phyloP scores from a whole-genome alignment of 495 filamentous ascomycete species.

The Neurospora sp. region DNA sequence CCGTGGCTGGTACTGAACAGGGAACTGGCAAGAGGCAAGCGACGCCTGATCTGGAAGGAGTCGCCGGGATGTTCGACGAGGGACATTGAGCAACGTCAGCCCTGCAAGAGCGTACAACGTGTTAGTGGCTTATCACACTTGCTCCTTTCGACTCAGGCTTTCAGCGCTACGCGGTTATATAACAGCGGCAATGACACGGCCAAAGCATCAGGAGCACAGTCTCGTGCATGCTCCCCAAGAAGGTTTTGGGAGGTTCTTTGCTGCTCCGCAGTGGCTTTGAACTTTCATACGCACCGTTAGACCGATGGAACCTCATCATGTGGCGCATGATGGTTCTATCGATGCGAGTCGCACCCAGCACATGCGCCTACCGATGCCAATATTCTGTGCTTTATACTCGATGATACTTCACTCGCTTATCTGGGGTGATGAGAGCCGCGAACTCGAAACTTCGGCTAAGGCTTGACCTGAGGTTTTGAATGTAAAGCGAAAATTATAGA shows the following conservation, averaged over 20 bases:
- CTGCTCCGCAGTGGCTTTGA: neutral
- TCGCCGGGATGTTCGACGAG: conserved; percentile 33
- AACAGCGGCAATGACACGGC: neutral
- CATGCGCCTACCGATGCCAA: neutral
- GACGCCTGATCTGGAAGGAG: conserved; percentile 32
- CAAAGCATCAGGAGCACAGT: neutral
- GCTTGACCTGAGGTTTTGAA: too few relatives aligned
- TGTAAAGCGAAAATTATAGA: neutral
- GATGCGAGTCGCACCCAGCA: neutral
- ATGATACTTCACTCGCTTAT: neutral
- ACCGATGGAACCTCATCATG: neutral
- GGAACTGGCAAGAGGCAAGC: conserved; percentile 9
- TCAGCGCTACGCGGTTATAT: neutral
- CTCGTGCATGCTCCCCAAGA: neutral
- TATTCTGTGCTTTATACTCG: neutral
- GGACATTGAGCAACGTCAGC: conserved; percentile 4
- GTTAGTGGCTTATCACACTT: neutral
- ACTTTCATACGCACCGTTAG: neutral
- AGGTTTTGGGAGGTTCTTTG: neutral
- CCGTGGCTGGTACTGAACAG: conserved; percentile 3
- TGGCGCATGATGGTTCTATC: neutral
- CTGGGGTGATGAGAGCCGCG: neutral
- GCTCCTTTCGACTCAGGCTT: neutral
- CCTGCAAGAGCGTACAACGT: neutral
- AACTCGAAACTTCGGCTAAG: neutral